phyloP scores from a whole-genome alignment of 148 eudicot species.

The Persicaria tinctoria region DNA sequence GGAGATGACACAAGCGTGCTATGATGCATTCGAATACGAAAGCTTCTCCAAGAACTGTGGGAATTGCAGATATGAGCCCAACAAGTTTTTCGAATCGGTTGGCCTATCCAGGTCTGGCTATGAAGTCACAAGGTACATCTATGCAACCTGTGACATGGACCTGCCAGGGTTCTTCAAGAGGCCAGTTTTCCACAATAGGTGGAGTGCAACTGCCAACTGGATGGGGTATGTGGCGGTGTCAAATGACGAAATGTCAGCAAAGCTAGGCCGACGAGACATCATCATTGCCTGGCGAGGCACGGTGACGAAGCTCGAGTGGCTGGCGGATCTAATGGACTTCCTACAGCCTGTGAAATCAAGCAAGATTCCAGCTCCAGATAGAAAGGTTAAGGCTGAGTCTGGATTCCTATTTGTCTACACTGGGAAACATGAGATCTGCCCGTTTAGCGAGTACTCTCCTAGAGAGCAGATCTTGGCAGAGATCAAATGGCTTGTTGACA shows the following conservation, averaged over 20 bases:
- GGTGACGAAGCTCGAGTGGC: slow-evolving; percentile 25
- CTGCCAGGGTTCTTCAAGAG: slow-evolving; percentile 25
- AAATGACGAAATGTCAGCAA: slow-evolving; percentile 25
- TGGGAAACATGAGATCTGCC: slow-evolving; percentile 21
- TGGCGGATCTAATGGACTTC: slow-evolving; percentile 23
- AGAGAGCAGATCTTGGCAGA: slow-evolving; percentile 29
- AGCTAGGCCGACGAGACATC: slow-evolving; percentile 34
- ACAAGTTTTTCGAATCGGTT: slow-evolving; percentile 21
- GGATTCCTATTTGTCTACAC: slow-evolving; percentile 39
- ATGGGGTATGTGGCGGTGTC: slow-evolving; percentile 37
- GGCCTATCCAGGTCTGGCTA: slow-evolving; percentile 20
- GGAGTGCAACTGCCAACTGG: slow-evolving; percentile 40
- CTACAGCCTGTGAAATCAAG: slow-evolving; percentile 17
- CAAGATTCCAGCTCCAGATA: slow-evolving; percentile 21
- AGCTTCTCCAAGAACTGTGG: slow-evolving; percentile 33
- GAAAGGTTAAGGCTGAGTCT: slow-evolving; percentile 22
- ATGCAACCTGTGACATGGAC: slow-evolving; percentile 23
- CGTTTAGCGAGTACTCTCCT: slow-evolving; percentile 18
- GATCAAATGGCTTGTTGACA: slow-evolving; percentile 20
- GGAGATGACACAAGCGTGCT: slow-evolving; percentile 40
- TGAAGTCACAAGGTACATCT: slow-evolving; percentile 23
- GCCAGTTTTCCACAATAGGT: slow-evolving; percentile 15
- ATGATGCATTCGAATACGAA: slow-evolving; percentile 31
- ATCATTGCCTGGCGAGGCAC: slow-evolving; percentile 36
- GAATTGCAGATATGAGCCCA: slow-evolving; percentile 17